These are phyloP conservation scores for Rheum nobile DNA, from an alignment of 148 eudicot genomes.

Conservation along the genomic window DNA sequence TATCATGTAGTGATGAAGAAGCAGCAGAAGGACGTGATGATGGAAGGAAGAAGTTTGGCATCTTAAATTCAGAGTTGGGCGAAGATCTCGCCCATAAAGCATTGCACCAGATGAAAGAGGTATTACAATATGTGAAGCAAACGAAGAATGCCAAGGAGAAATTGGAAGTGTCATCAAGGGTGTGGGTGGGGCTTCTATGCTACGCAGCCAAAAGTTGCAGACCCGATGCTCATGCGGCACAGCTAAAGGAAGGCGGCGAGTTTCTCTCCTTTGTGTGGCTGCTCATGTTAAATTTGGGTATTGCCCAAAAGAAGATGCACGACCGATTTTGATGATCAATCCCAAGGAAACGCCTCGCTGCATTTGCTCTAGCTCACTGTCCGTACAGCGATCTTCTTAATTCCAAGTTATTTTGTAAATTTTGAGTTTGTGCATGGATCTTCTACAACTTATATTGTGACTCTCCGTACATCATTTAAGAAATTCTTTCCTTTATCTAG, in stretches of 20 bases:
- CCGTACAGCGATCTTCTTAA: too few relatives aligned
- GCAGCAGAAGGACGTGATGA: background rate
- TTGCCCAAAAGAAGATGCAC: background rate
- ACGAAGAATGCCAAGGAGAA: background rate
- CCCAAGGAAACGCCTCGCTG: too few relatives aligned
- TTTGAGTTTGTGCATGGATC: too few relatives aligned
- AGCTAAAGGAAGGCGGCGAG: background rate
- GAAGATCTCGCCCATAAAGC: background rate
- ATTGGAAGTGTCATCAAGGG: background rate
- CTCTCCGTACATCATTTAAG: too few relatives aligned
- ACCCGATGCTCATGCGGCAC: background rate
- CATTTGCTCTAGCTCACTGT: too few relatives aligned
- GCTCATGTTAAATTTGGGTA: background rate
- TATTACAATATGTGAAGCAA: too few relatives aligned
- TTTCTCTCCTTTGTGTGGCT: background rate
- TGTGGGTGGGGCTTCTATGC: background rate
- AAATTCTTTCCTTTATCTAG: too few relatives aligned
- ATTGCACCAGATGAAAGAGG: background rate
- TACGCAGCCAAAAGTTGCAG: background rate
- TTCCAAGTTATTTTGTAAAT: too few relatives aligned
- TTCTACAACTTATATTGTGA: too few relatives aligned
- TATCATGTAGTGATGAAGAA: background rate
- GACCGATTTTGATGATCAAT: too few relatives aligned
- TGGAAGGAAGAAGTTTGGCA: background rate
- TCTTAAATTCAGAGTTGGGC: background rate